phyloP scores from a whole-genome alignment of 2,329 filamentous ascomycete genomes.

The Bimuria novae-zelandiae region DNA sequence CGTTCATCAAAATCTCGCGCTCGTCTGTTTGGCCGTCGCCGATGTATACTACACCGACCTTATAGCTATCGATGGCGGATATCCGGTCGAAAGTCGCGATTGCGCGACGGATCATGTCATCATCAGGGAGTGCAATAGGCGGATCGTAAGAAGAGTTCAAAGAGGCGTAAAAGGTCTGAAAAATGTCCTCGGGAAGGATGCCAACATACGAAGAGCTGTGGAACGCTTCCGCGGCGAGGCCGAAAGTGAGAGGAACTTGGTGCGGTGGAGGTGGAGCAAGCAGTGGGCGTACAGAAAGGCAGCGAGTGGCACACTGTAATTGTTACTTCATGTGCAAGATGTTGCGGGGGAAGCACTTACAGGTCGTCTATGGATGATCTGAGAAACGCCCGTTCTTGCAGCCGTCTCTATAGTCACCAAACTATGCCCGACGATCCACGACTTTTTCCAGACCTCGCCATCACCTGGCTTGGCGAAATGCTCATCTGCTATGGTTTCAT shows the following conservation, averaged over 20 bases:
- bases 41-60: conserved; percentile 92
- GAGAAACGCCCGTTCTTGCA: conserved; percentile 67
- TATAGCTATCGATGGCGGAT: conserved; percentile 91
- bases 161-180: conserved; percentile 71
- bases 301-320: conserved; percentile 48
- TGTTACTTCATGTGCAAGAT: conserved; percentile 15
- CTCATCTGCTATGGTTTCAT: conserved; percentile 71
- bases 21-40: conserved; percentile 84
- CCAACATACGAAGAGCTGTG: conserved; percentile 60
- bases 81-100: conserved; percentile 83
- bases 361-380: conserved; percentile 72
- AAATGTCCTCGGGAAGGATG: conserved; percentile 73
- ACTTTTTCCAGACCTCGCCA: conserved; percentile 68
- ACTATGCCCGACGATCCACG: conserved; percentile 75
- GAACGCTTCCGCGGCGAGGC: conserved; percentile 46
- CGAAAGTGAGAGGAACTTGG: conserved; percentile 47
- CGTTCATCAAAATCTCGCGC: conserved; percentile 82
- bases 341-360: conserved; percentile 65
- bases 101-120: conserved; percentile 72
- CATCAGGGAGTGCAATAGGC: conserved; percentile 75
- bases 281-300: conserved; percentile 44
- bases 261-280: conserved; percentile 46
- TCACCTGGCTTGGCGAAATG: conserved; percentile 68
- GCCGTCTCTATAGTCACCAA: conserved; percentile 76
- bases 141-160: conserved; percentile 51